Evolutionary conservation across 1,284 basidiomycete species (phyloP).

Genomic region (Lentinus polychrous): DNA sequence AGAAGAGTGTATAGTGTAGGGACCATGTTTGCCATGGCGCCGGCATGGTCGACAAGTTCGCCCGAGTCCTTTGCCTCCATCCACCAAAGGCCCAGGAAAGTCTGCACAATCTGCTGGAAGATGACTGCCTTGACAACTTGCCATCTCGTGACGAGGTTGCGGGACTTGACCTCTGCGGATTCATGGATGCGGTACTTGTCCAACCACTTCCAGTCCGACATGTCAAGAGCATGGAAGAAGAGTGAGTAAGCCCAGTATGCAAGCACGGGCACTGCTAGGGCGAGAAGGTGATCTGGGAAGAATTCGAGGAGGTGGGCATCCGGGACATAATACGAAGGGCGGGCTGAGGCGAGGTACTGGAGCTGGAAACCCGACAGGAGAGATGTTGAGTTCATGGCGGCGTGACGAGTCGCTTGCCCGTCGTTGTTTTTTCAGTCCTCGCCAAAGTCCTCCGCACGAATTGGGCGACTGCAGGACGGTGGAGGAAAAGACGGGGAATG

Average conservation of each 20-base stretch:
- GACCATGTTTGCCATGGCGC: conserved; percentile 36
- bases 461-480: no score
- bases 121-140: conserved; percentile 79
- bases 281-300: conserved; percentile 61
- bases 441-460: no score
- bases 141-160: conserved; percentile 69
- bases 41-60: conserved; percentile 44
- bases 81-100: conserved; percentile 65
- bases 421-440: no score
- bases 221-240: conserved; percentile 80
- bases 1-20: conserved; percentile 37
- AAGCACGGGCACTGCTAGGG: conserved; percentile 70
- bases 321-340: conserved; percentile 23
- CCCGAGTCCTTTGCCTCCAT: conserved; percentile 49
- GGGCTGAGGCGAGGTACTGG: conserved; percentile 18
- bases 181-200: conserved; percentile 88
- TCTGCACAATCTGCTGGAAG: conserved; percentile 85
- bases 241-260: conserved; percentile 87
- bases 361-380: conserved; percentile 18
- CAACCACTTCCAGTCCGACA: conserved; percentile 68
- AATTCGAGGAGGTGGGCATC: conserved; percentile 13
- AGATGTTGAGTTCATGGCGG: conserved; percentile 21
- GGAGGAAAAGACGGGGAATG: no score
- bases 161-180: conserved; percentile 68
- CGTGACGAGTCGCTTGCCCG: conserved; percentile 1